Percentiles rank a stretch among this genome's conserved stretches.
These are phyloP conservation scores for Groenewaldozyma auringiensis DNA, from an alignment of 1,139 yeast genomes.

Conservation along the genomic window DNA sequence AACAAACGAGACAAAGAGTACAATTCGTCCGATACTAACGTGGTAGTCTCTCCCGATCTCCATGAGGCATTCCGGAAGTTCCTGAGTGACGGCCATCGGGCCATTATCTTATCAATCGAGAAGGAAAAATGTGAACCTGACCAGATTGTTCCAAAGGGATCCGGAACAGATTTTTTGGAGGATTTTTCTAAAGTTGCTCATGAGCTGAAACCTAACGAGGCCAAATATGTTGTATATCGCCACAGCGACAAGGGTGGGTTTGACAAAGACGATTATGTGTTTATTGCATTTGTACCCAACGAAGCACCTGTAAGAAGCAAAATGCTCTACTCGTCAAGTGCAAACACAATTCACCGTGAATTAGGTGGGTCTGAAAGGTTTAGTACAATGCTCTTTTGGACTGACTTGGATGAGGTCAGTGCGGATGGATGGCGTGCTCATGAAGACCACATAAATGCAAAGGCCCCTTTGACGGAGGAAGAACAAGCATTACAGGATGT, in stretches of 20 bases:
- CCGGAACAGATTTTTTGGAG: slow-evolving; percentile 27
- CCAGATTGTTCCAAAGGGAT: slow-evolving; percentile 18
- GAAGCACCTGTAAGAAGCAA: slow-evolving; percentile 71
- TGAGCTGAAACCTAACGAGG: slow-evolving; percentile 42
- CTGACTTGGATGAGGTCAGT: slow-evolving; percentile 54
- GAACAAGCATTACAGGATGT: slow-evolving; percentile 46
- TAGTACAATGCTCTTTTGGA: slow-evolving; percentile 48
- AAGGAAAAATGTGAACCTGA: slow-evolving; percentile 32
- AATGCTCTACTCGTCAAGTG: slow-evolving; percentile 91
- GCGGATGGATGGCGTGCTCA: slow-evolving; percentile 41
- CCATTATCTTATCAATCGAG: slow-evolving; percentile 24
- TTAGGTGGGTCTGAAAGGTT: slow-evolving; percentile 61
- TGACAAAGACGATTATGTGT: slow-evolving; percentile 36
- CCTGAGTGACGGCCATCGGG: slow-evolving; percentile 20
- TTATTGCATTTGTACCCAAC: slow-evolving; percentile 85
- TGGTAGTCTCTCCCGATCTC: slow-evolving; percentile 19
- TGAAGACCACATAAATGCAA: slow-evolving; percentile 31
- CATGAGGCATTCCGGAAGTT: slow-evolving; percentile 21
- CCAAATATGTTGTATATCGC: slow-evolving; percentile 53
- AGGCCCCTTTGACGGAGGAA: slow-evolving; percentile 50
- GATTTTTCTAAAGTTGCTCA: slow-evolving; percentile 36
- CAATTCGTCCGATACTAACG: neutral
- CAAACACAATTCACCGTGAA: slow-evolving; percentile 62
- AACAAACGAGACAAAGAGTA: no score
- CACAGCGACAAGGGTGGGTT: slow-evolving; percentile 24